Evolutionary conservation across 345 rosid species (phyloP), one percentile per base, ranked within the genome.

Genomic region (Gossypium anomalum): DNA sequence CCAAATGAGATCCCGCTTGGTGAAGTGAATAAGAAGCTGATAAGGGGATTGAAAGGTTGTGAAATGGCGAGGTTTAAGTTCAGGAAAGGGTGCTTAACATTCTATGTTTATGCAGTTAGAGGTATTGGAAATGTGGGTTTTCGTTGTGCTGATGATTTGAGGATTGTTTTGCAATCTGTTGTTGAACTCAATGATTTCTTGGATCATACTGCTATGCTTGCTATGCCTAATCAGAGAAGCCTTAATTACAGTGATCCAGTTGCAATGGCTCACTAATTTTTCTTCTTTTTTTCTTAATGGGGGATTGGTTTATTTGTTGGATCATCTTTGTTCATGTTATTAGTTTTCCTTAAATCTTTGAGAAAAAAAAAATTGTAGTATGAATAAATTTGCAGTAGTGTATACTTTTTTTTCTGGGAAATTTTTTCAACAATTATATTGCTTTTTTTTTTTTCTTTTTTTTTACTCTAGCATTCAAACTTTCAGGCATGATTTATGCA

Each of bases 51-150:
- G 3, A 78, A 16, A 52, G 88, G 90, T 4, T 87, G 83, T 73
- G 99, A 95, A 85, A 86, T 95, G 94, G 99, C 97, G 0, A 78
- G 98, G 81, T 95, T 95, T 72, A 95, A 95, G 79, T 93, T 95
- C 82, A 79, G 99, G 51, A 95, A 93, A 89, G 97, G 98, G 2
- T 93, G 97, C 81, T 78, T 95, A n/a, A 95, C 99, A n/a, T 95
- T 95, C 67, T 95, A 93, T 62, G 92, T 95, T 0, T 93, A 95
- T 78, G 99, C 97, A 0, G 97, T 90, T 69, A 83, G 94, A 68
- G 72, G 83, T 9, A 70, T 59, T 16, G 98, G 97, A 0, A 81
- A 29, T 25, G 13, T 81, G 43, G 96, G 96, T 0, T 95, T 95
- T 56, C 77, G 85, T 45, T 84, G 87, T 22, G 94, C 89, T n/a